These are phyloP conservation scores for Platanus orientalis DNA, from an alignment of 164 flowering plant species.

Conservation along the genomic window DNA sequence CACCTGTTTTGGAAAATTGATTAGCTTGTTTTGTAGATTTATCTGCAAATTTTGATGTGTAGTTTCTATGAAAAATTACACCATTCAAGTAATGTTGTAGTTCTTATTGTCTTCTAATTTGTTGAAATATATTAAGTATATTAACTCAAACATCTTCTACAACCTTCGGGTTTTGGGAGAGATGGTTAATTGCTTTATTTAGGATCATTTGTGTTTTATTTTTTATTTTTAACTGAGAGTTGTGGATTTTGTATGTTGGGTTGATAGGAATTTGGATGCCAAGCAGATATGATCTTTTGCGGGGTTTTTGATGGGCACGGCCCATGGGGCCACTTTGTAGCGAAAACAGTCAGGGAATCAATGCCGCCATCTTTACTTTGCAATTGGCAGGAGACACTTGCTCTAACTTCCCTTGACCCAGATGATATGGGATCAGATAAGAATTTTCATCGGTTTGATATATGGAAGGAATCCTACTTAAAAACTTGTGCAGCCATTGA, in stretches of 20 bases:
- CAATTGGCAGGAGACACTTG: conserved; percentile 72
- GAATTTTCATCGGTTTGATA: conserved; percentile 31
- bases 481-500: conserved; percentile 72
- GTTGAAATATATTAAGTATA: too few species aligned
- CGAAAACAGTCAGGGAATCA: conserved; percentile 59
- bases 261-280: conserved; percentile 75
- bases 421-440: conserved; percentile 37
- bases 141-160: too few species aligned
- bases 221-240: neutral
- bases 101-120: neutral
- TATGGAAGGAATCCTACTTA: conserved; percentile 71
- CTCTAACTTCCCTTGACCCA: conserved; percentile 30
- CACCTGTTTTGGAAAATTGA: neutral
- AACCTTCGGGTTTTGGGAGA: too few species aligned
- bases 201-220: too few species aligned
- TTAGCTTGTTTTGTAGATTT: neutral
- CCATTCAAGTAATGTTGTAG: neutral
- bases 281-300: conserved; percentile 78
- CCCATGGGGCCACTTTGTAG: conserved; percentile 83
- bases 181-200: too few species aligned
- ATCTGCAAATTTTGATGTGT: too few species aligned
- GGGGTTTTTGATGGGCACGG: conserved; percentile 97
- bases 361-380: conserved; percentile 61
- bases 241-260: conserved; percentile 3
- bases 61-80: too few species aligned